phyloP scores from a whole-genome alignment of 129 eudicot genomes.

The Silybum marianum region DNA sequence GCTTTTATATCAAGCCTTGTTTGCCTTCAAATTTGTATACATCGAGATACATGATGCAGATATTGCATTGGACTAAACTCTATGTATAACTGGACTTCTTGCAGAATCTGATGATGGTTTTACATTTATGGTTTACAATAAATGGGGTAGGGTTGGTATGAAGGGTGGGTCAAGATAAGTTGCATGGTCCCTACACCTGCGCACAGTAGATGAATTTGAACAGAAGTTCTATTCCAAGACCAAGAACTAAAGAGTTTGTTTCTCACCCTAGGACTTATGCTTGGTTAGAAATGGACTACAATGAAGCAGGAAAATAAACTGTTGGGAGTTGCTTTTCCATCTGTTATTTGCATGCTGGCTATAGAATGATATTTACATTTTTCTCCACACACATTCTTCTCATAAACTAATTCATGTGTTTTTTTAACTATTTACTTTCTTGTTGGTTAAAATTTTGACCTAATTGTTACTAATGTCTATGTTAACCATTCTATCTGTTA shows the following conservation, averaged over 20 bases:
- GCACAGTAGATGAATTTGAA: constrained; percentile 67
- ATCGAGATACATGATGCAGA: not conserved
- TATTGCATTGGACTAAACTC: not conserved
- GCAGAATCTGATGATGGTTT: constrained; percentile 90
- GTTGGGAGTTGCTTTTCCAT: constrained; percentile 47
- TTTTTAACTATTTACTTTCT: too few relatives aligned
- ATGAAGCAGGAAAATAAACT: constrained; percentile 50
- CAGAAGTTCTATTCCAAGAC: constrained; percentile 84
- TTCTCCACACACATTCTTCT: too few relatives aligned
- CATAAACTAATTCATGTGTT: too few relatives aligned
- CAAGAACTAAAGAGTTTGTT: constrained; percentile 64
- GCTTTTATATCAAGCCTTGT: not conserved
- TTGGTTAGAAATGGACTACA: constrained; percentile 99
- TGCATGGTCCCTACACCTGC: constrained; percentile 72
- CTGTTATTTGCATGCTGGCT: too few relatives aligned
- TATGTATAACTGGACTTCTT: constrained; percentile 6
- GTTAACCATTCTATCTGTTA: too few relatives aligned
- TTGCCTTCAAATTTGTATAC: not conserved
- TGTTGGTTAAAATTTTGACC: too few relatives aligned
- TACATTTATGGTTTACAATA: constrained; percentile 70
- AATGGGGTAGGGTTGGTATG: constrained; percentile 99
- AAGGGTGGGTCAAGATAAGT: constrained; percentile 91
- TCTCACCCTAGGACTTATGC: constrained; percentile 63
- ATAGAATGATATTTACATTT: not conserved
- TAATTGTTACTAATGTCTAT: too few relatives aligned